Percentiles rank a stretch among this genome's conserved stretches.
phyloP scores from a whole-genome alignment of 2,329 filamentous ascomycete genomes.

The Cladorrhinum sp. region DNA sequence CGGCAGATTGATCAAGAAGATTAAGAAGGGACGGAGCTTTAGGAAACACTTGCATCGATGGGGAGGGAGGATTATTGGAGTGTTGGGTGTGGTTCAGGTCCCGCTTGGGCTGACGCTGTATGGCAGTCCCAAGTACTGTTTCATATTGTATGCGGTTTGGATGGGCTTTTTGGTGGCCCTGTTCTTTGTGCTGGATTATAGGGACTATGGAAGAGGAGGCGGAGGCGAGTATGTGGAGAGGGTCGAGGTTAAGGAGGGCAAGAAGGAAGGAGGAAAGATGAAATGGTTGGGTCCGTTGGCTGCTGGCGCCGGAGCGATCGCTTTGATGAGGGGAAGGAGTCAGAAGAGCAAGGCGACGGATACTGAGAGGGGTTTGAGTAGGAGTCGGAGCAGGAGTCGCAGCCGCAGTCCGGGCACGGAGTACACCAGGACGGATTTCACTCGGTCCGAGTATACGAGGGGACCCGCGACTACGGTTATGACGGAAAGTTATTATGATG shows the following conservation, averaged over 20 bases:
- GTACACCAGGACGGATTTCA: background rate
- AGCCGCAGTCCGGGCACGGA: constrained; percentile 39
- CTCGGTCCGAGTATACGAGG: background rate
- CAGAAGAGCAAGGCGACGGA: constrained; percentile 39
- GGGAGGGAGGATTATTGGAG: constrained; percentile 71
- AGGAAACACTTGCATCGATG: constrained; percentile 77
- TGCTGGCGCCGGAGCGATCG: constrained; percentile 49
- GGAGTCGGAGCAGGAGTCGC: constrained; percentile 36
- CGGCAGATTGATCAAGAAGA: constrained; percentile 59
- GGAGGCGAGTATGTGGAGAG: constrained; percentile 54
- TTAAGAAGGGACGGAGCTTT: constrained; percentile 46
- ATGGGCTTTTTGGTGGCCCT: constrained; percentile 67
- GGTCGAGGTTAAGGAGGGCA: background rate
- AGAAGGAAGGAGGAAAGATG: constrained; percentile 4
- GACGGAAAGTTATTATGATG: constrained; percentile 60
- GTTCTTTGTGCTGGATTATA: constrained; percentile 79
- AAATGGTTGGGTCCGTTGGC: constrained; percentile 53
- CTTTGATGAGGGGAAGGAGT: constrained; percentile 45
- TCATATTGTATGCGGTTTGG: constrained; percentile 81
- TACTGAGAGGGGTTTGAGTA: constrained; percentile 40
- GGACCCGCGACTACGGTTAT: constrained; percentile 43
- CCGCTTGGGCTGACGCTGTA: constrained; percentile 88
- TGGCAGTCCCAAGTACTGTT: constrained; percentile 79
- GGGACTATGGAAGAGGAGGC: constrained; percentile 53
- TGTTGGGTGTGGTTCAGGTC: constrained; percentile 83